These are phyloP conservation scores for Ephemerocybe angulata DNA, from an alignment of 768 basidiomycete species.

Conservation along the genomic window DNA sequence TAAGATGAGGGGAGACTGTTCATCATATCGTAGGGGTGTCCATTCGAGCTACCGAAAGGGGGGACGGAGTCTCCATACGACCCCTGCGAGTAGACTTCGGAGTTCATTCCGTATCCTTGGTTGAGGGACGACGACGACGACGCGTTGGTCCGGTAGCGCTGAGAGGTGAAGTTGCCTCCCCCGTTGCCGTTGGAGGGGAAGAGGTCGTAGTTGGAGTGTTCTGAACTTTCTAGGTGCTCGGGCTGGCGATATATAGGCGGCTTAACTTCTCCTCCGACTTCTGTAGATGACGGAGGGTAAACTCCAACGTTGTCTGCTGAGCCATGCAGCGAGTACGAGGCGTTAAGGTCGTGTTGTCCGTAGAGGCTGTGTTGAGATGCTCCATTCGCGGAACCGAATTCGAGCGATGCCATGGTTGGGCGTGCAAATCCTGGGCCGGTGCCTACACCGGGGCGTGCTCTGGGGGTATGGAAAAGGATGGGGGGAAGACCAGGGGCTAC, in stretches of 20 bases:
- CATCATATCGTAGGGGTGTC: conserved; percentile 63
- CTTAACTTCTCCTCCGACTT: conserved; percentile 2
- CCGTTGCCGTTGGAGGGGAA: conserved; percentile 46
- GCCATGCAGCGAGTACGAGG: conserved; percentile 44
- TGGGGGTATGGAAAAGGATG: conserved; percentile 15
- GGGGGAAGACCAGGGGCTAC: conserved; percentile 12
- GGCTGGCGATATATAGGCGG: conserved; percentile 32
- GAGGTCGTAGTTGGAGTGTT: conserved; percentile 59
- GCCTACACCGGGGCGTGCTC: conserved; percentile 31
- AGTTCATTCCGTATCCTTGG: conserved; percentile 49
- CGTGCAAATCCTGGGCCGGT: not conserved
- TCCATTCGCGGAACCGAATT: conserved; percentile 40
- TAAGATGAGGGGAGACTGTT: conserved; percentile 60
- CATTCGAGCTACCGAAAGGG: conserved; percentile 49
- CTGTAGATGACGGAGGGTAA: conserved; percentile 32
- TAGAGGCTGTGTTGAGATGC: conserved; percentile 51
- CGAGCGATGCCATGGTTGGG: conserved; percentile 37
- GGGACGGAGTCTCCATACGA: conserved; percentile 60
- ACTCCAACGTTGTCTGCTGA: conserved; percentile 29
- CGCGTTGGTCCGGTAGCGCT: conserved; percentile 69
- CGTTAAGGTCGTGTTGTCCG: conserved; percentile 54
- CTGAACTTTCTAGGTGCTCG: conserved; percentile 51
- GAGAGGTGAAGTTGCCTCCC: conserved; percentile 45
- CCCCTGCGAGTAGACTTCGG: conserved; percentile 52
- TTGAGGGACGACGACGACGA: conserved; percentile 68